These are phyloP conservation scores for Dissophora ornata DNA, from an alignment of 192 early-diverging fungal genomes.

Conservation along the genomic window DNA sequence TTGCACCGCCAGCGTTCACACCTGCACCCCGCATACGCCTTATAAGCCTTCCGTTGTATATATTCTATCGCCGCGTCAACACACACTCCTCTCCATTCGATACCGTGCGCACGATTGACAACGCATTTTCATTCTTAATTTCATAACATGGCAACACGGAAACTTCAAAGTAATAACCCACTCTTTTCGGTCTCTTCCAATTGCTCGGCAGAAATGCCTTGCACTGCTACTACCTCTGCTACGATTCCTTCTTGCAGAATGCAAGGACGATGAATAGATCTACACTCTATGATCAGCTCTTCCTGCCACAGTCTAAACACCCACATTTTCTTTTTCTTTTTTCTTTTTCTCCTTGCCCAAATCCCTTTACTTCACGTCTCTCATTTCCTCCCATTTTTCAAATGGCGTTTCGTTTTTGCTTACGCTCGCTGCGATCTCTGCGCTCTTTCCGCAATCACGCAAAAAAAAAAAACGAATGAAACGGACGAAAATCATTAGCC, in stretches of 20 bases:
- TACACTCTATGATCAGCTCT: not conserved
- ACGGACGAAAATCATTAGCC: slow-evolving; percentile 62
- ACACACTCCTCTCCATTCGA: too few species aligned
- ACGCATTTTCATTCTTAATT: slow-evolving; percentile 7
- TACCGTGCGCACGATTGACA: slow-evolving; percentile 2
- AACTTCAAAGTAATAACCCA: slow-evolving; percentile 49
- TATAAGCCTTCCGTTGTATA: not conserved
- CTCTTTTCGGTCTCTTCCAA: too few species aligned
- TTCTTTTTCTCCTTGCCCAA: not conserved
- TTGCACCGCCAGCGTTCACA: too few species aligned
- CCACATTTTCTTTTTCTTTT: not conserved
- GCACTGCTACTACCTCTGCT: too few species aligned
- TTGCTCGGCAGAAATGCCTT: not conserved
- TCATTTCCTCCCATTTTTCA: too few species aligned
- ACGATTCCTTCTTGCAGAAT: not conserved
- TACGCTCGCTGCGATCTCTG: not conserved
- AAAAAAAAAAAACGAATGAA: too few species aligned
- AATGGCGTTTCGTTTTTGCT: too few species aligned
- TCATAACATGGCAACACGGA: slow-evolving; percentile 49
- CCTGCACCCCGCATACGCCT: too few species aligned
- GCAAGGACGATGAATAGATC: too few species aligned
- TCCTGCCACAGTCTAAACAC: not conserved
- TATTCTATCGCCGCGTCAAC: not conserved
- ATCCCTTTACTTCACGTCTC: too few species aligned
- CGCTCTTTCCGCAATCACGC: too few species aligned